These are phyloP conservation scores for Suillus sp. DNA, from an alignment of 768 basidiomycete genomes.

Conservation along the genomic window DNA sequence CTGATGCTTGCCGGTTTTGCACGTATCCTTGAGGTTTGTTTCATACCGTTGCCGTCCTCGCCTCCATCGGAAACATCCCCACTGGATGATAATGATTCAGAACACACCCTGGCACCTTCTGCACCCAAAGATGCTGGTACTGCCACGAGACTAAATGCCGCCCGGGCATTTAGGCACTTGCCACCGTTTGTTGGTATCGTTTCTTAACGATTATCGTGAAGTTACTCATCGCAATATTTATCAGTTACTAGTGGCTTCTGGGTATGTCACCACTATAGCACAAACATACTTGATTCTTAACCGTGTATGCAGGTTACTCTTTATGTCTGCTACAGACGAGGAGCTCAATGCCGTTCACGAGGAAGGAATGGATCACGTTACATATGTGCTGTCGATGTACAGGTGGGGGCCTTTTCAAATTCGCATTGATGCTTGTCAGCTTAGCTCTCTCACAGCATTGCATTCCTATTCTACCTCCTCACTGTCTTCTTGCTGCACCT, in stretches of 20 bases:
- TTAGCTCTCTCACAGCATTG: conserved; percentile 44
- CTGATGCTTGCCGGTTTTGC: conserved; percentile 82
- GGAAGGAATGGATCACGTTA: conserved; percentile 86
- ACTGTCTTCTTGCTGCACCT: conserved; percentile 71
- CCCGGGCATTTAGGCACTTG: conserved; percentile 78
- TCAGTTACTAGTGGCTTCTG: conserved; percentile 72
- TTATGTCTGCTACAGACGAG: conserved; percentile 95
- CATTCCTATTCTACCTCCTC: conserved; percentile 78
- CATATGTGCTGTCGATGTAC: conserved; percentile 84
- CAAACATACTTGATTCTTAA: not conserved
- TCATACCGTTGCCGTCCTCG: conserved; percentile 50
- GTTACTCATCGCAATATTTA: conserved; percentile 10
- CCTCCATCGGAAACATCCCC: conserved; percentile 26
- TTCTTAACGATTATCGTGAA: not conserved
- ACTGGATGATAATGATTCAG: conserved; percentile 58
- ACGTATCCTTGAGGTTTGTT: conserved; percentile 84
- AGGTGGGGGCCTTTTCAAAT: conserved; percentile 46
- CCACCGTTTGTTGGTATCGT: conserved; percentile 76
- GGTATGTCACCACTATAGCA: conserved; percentile 43
- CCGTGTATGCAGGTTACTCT: conserved; percentile 57
- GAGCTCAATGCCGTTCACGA: conserved; percentile 73
- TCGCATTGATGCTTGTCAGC: conserved; percentile 7
- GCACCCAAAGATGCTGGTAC: conserved; percentile 20
- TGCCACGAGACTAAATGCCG: conserved; percentile 36
- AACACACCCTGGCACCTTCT: conserved; percentile 61